These are phyloP conservation scores for Colletotrichum orbiculare DNA, from an alignment of 2,329 filamentous ascomycete genomes.

Conservation along the genomic window DNA sequence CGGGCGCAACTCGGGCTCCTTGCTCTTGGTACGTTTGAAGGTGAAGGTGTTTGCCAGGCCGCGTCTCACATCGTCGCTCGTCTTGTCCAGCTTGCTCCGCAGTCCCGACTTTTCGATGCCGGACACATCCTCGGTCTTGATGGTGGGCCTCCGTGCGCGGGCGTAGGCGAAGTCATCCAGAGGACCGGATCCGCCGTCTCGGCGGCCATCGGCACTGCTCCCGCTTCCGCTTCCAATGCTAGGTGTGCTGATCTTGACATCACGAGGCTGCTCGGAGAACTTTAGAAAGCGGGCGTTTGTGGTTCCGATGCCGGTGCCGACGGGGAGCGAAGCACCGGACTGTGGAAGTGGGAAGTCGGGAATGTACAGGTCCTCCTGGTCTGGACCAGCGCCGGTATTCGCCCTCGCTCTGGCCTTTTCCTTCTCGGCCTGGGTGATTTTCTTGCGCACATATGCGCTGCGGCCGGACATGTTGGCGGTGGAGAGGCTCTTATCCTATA, in stretches of 20 bases:
- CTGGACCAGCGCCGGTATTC: conserved; percentile 43
- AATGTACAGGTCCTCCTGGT: conserved; percentile 51
- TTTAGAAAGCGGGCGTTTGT: conserved; percentile 58
- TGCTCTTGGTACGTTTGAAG: conserved; percentile 59
- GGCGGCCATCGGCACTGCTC: conserved; percentile 49
- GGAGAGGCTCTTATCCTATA: background rate
- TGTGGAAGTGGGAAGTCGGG: conserved; percentile 51
- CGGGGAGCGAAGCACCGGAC: conserved; percentile 45
- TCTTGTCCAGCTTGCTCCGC: conserved; percentile 63
- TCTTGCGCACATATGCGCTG: conserved; percentile 69
- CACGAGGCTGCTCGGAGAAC: conserved; percentile 53
- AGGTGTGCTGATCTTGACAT: conserved; percentile 42
- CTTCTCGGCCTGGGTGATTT: conserved; percentile 61
- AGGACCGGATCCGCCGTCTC: conserved; percentile 44
- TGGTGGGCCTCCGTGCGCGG: conserved; percentile 53
- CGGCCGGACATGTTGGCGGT: conserved; percentile 63
- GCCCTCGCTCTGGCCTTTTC: conserved; percentile 51
- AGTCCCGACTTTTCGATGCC: conserved; percentile 67
- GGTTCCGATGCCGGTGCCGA: conserved; percentile 53
- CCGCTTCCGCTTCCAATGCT: conserved; percentile 52
- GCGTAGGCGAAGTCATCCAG: conserved; percentile 58
- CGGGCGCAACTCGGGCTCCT: conserved; percentile 50
- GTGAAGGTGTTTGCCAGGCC: conserved; percentile 65
- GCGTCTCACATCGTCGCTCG: conserved; percentile 64
- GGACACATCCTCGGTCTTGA: conserved; percentile 62